Conservation (phyloP, 345 rosid genomes). For the Salix udensis region DNA sequence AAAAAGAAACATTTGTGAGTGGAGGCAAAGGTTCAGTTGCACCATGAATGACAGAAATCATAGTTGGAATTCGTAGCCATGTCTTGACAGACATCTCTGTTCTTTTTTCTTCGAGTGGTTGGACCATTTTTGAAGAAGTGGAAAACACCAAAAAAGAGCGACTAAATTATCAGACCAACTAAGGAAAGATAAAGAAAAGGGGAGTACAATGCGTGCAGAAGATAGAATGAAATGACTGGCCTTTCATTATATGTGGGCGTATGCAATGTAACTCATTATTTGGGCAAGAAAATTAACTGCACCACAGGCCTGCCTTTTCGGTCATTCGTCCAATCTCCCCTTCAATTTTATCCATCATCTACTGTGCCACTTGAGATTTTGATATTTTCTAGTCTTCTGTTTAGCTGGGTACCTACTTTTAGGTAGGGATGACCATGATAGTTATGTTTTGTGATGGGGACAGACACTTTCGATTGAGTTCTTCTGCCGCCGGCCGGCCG, state of each 20-base stretch:
- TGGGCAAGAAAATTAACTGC: background rate
- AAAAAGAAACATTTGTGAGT: no score
- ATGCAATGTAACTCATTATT: constrained; percentile 20
- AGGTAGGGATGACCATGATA: background rate
- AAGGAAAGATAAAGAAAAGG: background rate
- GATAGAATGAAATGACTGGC: constrained; percentile 3
- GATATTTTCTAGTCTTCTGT: background rate
- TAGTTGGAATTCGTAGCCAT: background rate
- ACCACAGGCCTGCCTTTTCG: background rate
- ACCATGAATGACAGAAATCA: constrained; percentile 10
- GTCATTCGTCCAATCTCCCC: background rate
- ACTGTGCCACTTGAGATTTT: background rate
- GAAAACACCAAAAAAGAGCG: constrained; percentile 4
- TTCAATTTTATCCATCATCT: background rate
- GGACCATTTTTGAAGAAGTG: constrained; percentile 9
- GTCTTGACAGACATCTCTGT: background rate
- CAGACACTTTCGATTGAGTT: no score
- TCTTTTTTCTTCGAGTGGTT: background rate
- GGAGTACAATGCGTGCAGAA: background rate
- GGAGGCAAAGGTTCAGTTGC: background rate
- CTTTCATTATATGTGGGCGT: background rate
- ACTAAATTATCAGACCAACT: background rate
- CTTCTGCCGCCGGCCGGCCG: no score
- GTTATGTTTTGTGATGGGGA: background rate
- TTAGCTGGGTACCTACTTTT: no score